These are phyloP conservation scores for Ganoderma boninense DNA, from an alignment of 1,284 basidiomycete genomes.

Conservation along the genomic window DNA sequence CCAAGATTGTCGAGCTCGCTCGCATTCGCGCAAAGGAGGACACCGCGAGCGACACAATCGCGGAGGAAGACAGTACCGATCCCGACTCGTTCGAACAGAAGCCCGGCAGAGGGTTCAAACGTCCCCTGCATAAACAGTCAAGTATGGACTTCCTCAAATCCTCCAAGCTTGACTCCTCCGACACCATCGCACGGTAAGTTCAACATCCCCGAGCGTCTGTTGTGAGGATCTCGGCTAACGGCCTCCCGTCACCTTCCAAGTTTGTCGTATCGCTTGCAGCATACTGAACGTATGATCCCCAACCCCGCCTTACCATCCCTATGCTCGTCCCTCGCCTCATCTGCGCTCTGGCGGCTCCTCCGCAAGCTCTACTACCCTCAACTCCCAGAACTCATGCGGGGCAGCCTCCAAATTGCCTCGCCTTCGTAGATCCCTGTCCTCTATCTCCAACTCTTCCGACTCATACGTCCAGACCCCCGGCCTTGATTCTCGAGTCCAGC, in stretches of 20 bases:
- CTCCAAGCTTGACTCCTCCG: slow-evolving; percentile 52
- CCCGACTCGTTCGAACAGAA: slow-evolving; percentile 50
- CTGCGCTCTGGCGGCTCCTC: slow-evolving; percentile 56
- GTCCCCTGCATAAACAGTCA: slow-evolving; percentile 78
- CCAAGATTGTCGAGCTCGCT: slow-evolving; percentile 79
- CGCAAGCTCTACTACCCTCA: slow-evolving; percentile 72
- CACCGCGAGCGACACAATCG: slow-evolving; percentile 46
- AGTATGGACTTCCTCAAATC: slow-evolving; percentile 84
- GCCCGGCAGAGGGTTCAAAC: slow-evolving; percentile 53
- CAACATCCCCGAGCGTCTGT: slow-evolving; percentile 16
- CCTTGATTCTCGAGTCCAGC: slow-evolving; percentile 39
- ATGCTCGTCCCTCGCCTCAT: slow-evolving; percentile 52
- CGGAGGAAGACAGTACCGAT: slow-evolving; percentile 47
- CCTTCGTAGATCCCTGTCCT: slow-evolving; percentile 45
- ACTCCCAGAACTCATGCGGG: slow-evolving; percentile 59
- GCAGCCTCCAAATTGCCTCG: slow-evolving; percentile 46
- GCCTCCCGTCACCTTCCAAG: slow-evolving; percentile 44
- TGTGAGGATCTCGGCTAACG: slow-evolving; percentile 25
- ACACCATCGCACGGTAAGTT: slow-evolving; percentile 68
- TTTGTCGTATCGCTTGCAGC: slow-evolving; percentile 74
- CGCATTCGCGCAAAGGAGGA: slow-evolving; percentile 67
- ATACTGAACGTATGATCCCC: slow-evolving; percentile 62
- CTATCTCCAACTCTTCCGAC: slow-evolving; percentile 46
- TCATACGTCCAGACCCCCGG: slow-evolving; percentile 37
- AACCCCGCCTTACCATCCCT: slow-evolving; percentile 61